Conservation (phyloP, 495 filamentous ascomycete species). For the Usnea hakonensis region DNA sequence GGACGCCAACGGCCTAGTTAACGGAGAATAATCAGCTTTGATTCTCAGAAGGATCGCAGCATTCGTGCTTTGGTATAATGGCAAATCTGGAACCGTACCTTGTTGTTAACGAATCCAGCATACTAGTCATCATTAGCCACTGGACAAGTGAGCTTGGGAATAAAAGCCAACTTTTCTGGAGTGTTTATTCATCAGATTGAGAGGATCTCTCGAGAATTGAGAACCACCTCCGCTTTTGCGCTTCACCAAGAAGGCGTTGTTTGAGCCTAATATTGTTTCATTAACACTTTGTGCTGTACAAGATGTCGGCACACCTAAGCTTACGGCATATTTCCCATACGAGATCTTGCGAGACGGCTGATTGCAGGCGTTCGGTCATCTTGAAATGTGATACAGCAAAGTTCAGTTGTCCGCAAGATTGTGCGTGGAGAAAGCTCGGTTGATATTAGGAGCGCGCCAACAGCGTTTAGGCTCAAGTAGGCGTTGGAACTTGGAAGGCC, state of each 20-base stretch:
- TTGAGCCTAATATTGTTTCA: conserved; percentile 47
- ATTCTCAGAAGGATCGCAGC: background rate
- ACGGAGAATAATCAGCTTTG: conserved; percentile 14
- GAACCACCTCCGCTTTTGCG: conserved; percentile 64
- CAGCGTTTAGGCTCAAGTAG: background rate
- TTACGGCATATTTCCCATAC: conserved; percentile 84
- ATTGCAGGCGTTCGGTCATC: conserved; percentile 34
- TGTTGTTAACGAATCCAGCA: conserved; percentile 83
- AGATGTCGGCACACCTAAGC: conserved; percentile 35
- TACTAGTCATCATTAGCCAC: conserved; percentile 45
- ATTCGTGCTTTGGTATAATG: background rate
- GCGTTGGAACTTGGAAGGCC: background rate
- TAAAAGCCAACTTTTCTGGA: conserved; percentile 67
- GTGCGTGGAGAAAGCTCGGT: background rate
- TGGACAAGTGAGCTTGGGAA: background rate
- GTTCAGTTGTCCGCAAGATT: background rate
- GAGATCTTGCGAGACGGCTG: conserved; percentile 74
- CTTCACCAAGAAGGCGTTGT: conserved; percentile 86
- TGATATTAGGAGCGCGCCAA: background rate
- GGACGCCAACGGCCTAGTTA: conserved; percentile 71
- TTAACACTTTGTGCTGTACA: background rate
- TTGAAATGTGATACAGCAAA: background rate
- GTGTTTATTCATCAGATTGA: conserved; percentile 86
- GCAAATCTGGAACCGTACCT: conserved; percentile 52
- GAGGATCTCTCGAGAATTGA: conserved; percentile 85